Evolutionary conservation across 139 green algal species (phyloP).

Genomic region (Haematococcus sp.): DNA sequence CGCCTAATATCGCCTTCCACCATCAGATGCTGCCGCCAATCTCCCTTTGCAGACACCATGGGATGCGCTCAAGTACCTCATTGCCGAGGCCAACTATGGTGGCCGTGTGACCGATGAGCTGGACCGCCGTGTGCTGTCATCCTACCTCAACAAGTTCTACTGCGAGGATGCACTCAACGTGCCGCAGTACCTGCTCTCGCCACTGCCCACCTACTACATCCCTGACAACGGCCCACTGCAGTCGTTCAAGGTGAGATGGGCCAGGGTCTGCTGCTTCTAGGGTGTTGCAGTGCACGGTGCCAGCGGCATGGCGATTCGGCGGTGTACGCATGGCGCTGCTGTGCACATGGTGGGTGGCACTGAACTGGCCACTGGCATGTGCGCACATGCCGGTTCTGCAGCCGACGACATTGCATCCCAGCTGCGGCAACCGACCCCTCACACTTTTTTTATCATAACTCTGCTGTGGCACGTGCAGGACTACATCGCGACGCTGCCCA

Average conservation of each 20-base stretch:
- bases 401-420: no score
- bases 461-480: slow-evolving; percentile 14
- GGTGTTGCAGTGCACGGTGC: no score
- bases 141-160: slow-evolving; percentile 70
- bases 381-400: no score
- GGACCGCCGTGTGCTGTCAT: slow-evolving; percentile 37
- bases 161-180: slow-evolving; percentile 75
- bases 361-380: no score
- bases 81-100: slow-evolving; percentile 82
- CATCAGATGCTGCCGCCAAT: no score
- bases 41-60: slow-evolving; percentile 66
- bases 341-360: no score
- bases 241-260: slow-evolving; percentile 39
- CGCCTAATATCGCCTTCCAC: no score
- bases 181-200: slow-evolving; percentile 69
- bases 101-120: slow-evolving; percentile 78
- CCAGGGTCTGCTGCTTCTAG: no score
- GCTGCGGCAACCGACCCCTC: no score
- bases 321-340: no score
- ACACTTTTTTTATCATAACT: no score
- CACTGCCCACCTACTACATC: slow-evolving; percentile 69
- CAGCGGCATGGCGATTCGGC: no score
- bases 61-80: slow-evolving; percentile 84
- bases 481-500: slow-evolving; percentile 68
- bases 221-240: slow-evolving; percentile 63